Conservation (phyloP, 2,329 filamentous ascomycete genomes). For the Fusarium verrucosum region DNA sequence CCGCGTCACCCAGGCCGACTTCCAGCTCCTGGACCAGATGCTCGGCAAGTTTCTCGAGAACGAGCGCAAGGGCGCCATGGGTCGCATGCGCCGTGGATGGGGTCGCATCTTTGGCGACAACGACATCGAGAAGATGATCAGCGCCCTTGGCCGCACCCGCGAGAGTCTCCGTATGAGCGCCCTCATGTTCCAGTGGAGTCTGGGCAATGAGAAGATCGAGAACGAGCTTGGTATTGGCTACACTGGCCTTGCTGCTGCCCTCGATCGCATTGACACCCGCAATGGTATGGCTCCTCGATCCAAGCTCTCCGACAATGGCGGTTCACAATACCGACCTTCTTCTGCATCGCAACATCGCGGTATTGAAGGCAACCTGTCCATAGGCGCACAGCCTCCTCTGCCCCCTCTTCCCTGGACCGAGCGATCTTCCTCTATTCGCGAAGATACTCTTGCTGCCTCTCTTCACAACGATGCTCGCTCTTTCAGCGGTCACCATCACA, state of each 20-base stretch:
- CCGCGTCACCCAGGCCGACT: conserved; percentile 67
- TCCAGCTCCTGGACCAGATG: conserved; percentile 70
- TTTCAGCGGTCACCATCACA: conserved; percentile 15
- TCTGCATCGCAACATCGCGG: conserved; percentile 41
- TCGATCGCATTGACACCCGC: conserved; percentile 56
- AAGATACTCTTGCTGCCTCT: conserved; percentile 17
- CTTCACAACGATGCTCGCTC: conserved; percentile 26
- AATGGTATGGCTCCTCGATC: conserved; percentile 32
- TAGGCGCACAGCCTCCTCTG: conserved; percentile 34
- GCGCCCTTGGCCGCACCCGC: conserved; percentile 65
- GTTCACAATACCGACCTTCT: conserved; percentile 39
- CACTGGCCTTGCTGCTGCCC: conserved; percentile 70
- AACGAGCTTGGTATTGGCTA: conserved; percentile 72
- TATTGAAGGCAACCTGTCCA: conserved; percentile 29
- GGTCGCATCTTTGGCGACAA: conserved; percentile 70
- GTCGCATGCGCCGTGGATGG: conserved; percentile 68
- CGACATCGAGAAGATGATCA: conserved; percentile 68
- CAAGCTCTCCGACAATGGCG: conserved; percentile 26
- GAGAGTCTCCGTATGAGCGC: conserved; percentile 72
- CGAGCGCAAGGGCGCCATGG: conserved; percentile 68
- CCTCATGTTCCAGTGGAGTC: conserved; percentile 71
- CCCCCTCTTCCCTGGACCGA: conserved; percentile 43
- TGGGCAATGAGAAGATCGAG: conserved; percentile 67
- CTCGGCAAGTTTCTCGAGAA: conserved; percentile 69
- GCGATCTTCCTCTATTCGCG: conserved; percentile 29